A percentile compares a stretch with the other conserved stretches of the same genome.
Evolutionary conservation across 2,329 filamentous ascomycete species (phyloP).

Genomic region (Colletotrichum caudatum): DNA sequence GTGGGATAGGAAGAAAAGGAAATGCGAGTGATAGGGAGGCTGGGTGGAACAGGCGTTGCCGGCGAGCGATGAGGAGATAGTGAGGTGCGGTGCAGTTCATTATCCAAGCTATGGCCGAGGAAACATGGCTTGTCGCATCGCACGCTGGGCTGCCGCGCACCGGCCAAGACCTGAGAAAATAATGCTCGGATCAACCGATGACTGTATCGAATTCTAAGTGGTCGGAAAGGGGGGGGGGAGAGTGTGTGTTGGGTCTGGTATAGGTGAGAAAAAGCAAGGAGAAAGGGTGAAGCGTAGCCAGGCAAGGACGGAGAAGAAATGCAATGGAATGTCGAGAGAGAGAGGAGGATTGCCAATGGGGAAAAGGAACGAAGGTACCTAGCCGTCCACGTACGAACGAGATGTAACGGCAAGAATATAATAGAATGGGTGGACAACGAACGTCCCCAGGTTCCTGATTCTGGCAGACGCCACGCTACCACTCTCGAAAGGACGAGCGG

Average conservation of each 20-base stretch:
- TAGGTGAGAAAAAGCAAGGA: conserved; percentile 11
- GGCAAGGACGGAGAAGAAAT: conserved; percentile 7
- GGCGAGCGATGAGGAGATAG: conserved; percentile 10
- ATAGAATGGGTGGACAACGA: background rate
- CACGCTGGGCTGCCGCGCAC: conserved; percentile 22
- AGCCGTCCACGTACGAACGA: background rate
- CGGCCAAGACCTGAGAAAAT: conserved; percentile 14
- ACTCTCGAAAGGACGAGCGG: conserved; percentile 4
- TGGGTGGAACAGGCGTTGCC: conserved; percentile 7
- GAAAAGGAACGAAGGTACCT: background rate
- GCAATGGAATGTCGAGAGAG: conserved; percentile 16
- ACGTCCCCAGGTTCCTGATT: background rate
- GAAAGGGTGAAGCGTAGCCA: conserved; percentile 7
- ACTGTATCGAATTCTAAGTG: conserved; percentile 7
- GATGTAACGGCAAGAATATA: conserved; percentile 3
- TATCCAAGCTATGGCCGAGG: conserved; percentile 32
- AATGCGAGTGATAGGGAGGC: conserved; percentile 1
- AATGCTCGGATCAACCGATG: conserved; percentile 5
- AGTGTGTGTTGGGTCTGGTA: background rate
- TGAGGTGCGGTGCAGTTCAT: conserved; percentile 23
- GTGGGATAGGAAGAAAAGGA: background rate
- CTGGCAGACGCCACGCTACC: conserved; percentile 27
- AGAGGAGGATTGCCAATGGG: conserved; percentile 10
- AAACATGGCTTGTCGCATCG: conserved; percentile 41
- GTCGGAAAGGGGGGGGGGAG: background rate